These are phyloP conservation scores for Nigrospora osmanthi DNA, from an alignment of 2,329 filamentous ascomycete genomes.

Conservation along the genomic window DNA sequence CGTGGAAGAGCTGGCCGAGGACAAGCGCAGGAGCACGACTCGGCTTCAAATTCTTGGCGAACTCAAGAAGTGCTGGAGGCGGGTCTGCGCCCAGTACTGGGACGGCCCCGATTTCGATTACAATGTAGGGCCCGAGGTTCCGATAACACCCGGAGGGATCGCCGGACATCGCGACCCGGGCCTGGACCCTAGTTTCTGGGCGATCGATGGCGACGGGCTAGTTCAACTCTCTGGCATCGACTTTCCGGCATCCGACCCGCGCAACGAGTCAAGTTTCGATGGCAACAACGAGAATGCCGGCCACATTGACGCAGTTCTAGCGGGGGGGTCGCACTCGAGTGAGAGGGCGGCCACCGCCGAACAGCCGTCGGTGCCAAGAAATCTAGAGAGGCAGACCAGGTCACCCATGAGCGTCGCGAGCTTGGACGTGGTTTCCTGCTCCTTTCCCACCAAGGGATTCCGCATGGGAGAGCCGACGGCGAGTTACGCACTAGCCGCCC, in stretches of 20 bases:
- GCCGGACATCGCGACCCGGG: slow-evolving; percentile 50
- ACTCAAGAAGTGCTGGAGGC: slow-evolving; percentile 94
- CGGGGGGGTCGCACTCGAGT: slow-evolving; percentile 14
- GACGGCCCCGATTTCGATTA: slow-evolving; percentile 61
- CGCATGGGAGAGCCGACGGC: slow-evolving; percentile 29
- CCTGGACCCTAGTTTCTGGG: slow-evolving; percentile 48
- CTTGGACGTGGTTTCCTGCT: slow-evolving; percentile 55
- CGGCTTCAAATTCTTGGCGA: slow-evolving; percentile 83
- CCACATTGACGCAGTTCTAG: slow-evolving; percentile 38
- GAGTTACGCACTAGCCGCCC: slow-evolving; percentile 39
- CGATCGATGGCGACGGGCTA: slow-evolving; percentile 32
- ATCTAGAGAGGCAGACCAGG: slow-evolving; percentile 24
- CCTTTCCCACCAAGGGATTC: slow-evolving; percentile 47
- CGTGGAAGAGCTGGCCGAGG: slow-evolving; percentile 44
- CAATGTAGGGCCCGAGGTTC: slow-evolving; percentile 52
- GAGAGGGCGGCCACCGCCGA: slow-evolving; percentile 42
- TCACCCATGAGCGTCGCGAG: slow-evolving; percentile 53
- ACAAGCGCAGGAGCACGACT: slow-evolving; percentile 37
- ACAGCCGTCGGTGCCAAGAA: slow-evolving; percentile 9
- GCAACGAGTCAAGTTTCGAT: slow-evolving; percentile 31
- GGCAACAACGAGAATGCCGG: slow-evolving; percentile 38
- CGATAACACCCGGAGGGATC: slow-evolving; percentile 70
- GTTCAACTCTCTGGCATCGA: slow-evolving; percentile 35
- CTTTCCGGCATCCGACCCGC: slow-evolving; percentile 15
- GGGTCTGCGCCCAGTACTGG: slow-evolving; percentile 87